Evolutionary conservation across 2,329 filamentous ascomycete species (phyloP), one percentile per base, ranked within the genome.

Genomic region (Xylariomycetidae sp.): DNA sequence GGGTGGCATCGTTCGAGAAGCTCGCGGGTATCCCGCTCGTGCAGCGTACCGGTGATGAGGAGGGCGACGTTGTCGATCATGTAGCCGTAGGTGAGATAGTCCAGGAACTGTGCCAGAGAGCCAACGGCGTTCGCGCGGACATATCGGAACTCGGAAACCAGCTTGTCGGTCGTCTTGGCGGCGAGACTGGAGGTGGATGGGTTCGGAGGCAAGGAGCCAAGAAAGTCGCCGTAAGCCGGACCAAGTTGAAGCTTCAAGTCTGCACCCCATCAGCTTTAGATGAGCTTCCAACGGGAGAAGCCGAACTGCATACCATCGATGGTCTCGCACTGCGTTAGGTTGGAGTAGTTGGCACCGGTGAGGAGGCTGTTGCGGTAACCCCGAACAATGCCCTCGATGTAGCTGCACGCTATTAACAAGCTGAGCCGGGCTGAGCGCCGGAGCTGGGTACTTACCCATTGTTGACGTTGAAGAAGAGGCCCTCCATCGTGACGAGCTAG

Each of bases 1-100:
- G 92, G 92, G 53, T 98, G 93, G 63, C 93, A 98, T 61, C 92
- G 75, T 57, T 96, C 92, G 34, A 98, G 69, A 43, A 98, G 76
- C 65, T 98, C 92, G 39, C 89, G 81, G 4, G 92, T 98, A 60
- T 98, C 92, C 58, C 92, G 79, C 67, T 98, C 93, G 65, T 98
- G 92, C 19, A 98, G 76, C 10, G 92, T 98, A 42, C 92, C 92
- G 15, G 92, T 98, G 62, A 98, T 98, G 54, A 98, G 79, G 25
- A 98, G 81, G 24, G 93, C 92, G 33, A 98, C 88, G 54, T 98
- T 98, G 67, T 98, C 92, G 63, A 98, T 98, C 92, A 98, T 98
- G 72, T 98, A 98, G 42, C 89, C 90, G 60, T 98, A 98, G 2
- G 92, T 98, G 41, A 98, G 71, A 63, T 95, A 98, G 62, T 96